These are phyloP conservation scores for Staphylotrichum tortipilum DNA, from an alignment of 495 filamentous ascomycete genomes.

Conservation along the genomic window DNA sequence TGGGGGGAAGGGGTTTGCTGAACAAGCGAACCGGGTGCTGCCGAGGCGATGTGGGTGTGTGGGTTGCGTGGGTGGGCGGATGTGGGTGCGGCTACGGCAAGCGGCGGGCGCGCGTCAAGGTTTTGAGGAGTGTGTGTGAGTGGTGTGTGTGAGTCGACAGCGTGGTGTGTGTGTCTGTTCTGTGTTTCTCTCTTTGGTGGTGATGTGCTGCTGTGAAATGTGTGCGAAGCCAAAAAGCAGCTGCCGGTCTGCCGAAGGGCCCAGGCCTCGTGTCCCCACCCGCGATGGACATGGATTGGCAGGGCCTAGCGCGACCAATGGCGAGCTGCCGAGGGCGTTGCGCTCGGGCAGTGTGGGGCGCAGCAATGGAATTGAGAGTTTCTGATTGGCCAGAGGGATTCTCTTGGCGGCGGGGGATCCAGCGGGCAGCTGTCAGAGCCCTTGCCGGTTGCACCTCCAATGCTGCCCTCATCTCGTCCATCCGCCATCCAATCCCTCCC, in stretches of 20 bases:
- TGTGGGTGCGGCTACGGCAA: too few species aligned
- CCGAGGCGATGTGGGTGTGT: too few species aligned
- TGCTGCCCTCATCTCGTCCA: not conserved
- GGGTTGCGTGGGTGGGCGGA: too few species aligned
- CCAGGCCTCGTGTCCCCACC: too few species aligned
- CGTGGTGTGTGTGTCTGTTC: too few species aligned
- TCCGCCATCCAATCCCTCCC: too few species aligned
- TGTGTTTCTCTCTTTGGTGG: too few species aligned
- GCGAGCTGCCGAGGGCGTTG: not conserved
- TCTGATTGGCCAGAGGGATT: not conserved
- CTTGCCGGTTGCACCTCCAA: too few species aligned
- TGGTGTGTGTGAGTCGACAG: not conserved
- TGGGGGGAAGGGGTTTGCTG: not conserved
- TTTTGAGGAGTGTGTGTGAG: not conserved
- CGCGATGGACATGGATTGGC: not conserved
- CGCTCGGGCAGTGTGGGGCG: constrained; percentile 15
- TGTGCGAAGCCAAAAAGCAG: not conserved
- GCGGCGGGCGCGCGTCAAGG: too few species aligned
- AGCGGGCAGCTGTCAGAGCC: not conserved
- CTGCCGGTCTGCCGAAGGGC: not conserved
- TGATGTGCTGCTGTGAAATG: not conserved
- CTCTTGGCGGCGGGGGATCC: not conserved
- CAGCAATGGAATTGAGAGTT: constrained; percentile 1
- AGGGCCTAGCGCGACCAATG: not conserved
- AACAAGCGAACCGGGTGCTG: not conserved